Evolutionary conservation across 2,329 filamentous ascomycete genomes (phyloP).

Genomic region (Pseudocercospora eumusae): DNA sequence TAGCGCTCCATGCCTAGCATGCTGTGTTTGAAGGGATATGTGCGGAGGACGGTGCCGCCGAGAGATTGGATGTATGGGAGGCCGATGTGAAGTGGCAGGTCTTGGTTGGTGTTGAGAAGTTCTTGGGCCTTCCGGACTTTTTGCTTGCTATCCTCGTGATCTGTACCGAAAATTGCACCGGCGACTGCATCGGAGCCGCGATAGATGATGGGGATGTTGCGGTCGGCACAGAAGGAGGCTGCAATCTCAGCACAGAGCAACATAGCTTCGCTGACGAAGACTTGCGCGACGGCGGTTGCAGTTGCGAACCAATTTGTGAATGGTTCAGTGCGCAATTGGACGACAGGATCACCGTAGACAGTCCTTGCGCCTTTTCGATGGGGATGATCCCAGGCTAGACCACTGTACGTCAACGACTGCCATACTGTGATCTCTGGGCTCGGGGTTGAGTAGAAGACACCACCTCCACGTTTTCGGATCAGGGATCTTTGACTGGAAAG

Average conservation of each 20-base stretch:
- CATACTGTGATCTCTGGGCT: slow-evolving; percentile 42
- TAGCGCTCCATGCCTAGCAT: slow-evolving; percentile 57
- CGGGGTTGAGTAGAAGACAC: slow-evolving; percentile 39
- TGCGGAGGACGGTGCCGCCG: slow-evolving; percentile 49
- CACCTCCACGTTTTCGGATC: slow-evolving; percentile 43
- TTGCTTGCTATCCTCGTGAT: too few species aligned
- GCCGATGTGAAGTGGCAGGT: slow-evolving; percentile 42
- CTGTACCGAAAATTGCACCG: too few species aligned
- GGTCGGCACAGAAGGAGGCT: slow-evolving; percentile 54
- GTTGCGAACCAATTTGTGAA: slow-evolving; percentile 40
- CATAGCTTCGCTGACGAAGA: slow-evolving; percentile 55
- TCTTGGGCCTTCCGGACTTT: slow-evolving; percentile 41
- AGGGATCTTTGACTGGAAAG: slow-evolving; percentile 40
- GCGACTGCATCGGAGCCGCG: slow-evolving; percentile 44
- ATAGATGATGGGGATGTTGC: slow-evolving; percentile 55
- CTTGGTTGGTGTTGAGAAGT: slow-evolving; percentile 42
- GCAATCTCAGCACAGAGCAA: slow-evolving; percentile 56
- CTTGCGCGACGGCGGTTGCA: slow-evolving; percentile 19
- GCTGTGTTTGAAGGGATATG: slow-evolving; percentile 52
- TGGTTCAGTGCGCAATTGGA: slow-evolving; percentile 40
- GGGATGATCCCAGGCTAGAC: slow-evolving; percentile 47
- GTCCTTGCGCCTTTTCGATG: slow-evolving; percentile 42
- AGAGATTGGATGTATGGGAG: slow-evolving; percentile 45
- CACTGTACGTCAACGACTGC: slow-evolving; percentile 35
- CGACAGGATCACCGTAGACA: slow-evolving; percentile 49